Evolutionary conservation across 768 basidiomycete species (phyloP), one percentile per base, ranked within the genome.

Genomic region (Royoungia palumana): DNA sequence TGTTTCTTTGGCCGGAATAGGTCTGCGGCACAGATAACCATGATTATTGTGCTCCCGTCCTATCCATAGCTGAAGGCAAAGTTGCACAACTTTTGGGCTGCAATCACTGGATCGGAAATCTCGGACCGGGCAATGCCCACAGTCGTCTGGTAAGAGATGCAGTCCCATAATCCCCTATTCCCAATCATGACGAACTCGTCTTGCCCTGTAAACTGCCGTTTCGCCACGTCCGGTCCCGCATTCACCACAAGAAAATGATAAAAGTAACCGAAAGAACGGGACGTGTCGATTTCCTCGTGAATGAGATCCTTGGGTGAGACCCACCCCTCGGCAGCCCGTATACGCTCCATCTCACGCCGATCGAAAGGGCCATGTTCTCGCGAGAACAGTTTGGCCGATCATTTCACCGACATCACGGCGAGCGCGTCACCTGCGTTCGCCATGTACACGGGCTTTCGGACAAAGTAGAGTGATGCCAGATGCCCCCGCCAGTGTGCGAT

Each of bases 141-240:
- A 2, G 96, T 95, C 0, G 90, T 95, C 66, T 97, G 93, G 63
- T 89, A 91, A 5, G 89, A 86, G 55, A 98, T 88, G 55, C 82
- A 89, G 56, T 94, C 88, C 96, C 96, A 99, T 21, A 98, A 66
- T 0, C 91, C 92, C 6, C 83, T 79, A 64, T 98, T 97, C 24
- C 86, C 96, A 51, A 99, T 79, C 70, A 99, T 95, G 60, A 98
- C 80, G 61, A 98, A 96, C 68, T 99, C 95, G 68, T 99, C 96
- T 46, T 83, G 77, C 53, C 90, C 85, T 2, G 82, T 77, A 16
- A 99, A 70, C 40, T 83, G 76, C 54, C 85, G 82, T 5, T 72
- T 74, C 55, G 72, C 73, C 52, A 95, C 79, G 64, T 91, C 81
- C 0, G 96, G 95, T 6, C 87, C 77, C 0, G 96, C 85, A 62